A percentile compares a stretch with the other conserved stretches of the same genome.
These are phyloP conservation scores for Chalciporus pseudorubinellus DNA, from an alignment of 768 basidiomycete species.

Conservation along the genomic window DNA sequence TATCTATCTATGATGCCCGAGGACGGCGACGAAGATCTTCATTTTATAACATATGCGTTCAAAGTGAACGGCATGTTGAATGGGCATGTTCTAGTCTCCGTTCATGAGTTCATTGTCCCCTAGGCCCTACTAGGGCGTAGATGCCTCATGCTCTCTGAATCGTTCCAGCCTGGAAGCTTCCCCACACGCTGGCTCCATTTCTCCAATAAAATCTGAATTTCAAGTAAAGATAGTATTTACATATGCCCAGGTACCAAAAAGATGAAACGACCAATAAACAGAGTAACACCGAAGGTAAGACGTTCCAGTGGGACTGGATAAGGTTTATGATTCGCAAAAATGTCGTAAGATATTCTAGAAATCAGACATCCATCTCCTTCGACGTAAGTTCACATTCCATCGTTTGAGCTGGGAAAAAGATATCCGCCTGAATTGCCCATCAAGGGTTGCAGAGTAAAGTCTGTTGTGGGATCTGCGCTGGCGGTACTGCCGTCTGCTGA, in stretches of 20 bases:
- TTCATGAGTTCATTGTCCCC: neutral
- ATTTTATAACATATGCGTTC: neutral
- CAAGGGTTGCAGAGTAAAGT: slow-evolving; percentile 6
- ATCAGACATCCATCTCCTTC: neutral
- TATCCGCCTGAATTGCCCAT: slow-evolving; percentile 1
- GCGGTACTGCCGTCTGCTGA: slow-evolving; percentile 18
- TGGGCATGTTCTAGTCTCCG: neutral
- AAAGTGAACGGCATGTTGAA: neutral
- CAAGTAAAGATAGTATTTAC: neutral
- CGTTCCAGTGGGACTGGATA: neutral
- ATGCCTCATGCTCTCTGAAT: neutral
- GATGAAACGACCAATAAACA: neutral
- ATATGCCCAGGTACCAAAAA: neutral
- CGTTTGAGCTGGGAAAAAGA: slow-evolving; percentile 15
- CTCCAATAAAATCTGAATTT: neutral
- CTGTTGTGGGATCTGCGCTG: slow-evolving; percentile 20
- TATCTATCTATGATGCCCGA: neutral
- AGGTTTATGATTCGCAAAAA: slow-evolving; percentile 1
- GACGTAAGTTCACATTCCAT: slow-evolving; percentile 12
- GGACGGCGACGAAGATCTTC: neutral
- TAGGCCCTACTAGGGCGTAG: neutral
- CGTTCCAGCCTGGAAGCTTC: neutral
- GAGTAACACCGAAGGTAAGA: neutral
- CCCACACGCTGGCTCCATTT: neutral
- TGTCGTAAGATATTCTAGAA: neutral